Base-by-base conservation (phyloP, 352 stramenopile species). In the Peronosclerospora sorghi region DNA sequence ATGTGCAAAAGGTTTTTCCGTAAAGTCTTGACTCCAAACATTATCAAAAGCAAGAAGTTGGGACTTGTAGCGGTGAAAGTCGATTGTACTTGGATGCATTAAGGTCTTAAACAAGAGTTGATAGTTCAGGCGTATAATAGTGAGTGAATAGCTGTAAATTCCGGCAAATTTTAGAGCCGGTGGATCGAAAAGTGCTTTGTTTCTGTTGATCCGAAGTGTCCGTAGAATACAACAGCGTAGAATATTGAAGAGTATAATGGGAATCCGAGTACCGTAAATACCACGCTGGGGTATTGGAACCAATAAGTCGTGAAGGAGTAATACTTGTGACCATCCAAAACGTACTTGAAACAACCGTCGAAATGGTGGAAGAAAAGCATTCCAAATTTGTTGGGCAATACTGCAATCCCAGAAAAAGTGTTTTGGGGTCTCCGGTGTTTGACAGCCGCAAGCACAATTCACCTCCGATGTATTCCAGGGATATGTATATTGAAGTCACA, bases 401-500 rank as follows among this genome's bases (percentile, higher is more conserved):
- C 29, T 8, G 29, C 30, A 46, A 10, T 46, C 36, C 45, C 37
- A 53, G 7, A 46, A 18, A 13, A 45, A 6, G 30, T 41, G 28
- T 9, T 24, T 8, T 0, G 29, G 28, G 0, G 24, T 36, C 36
- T 46, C 37, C 3, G 30, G 0, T 5, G 21, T 10, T 0, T 8
- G 8, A 19, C 28, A 51, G 2, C 21, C 29, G 12, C 45, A 15
- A 32, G 41, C 26, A 41, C 35, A 51, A 18, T 29, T n/a, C 9
- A 34, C 30, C 1, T 46, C 14, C 1, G 12, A 2, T 9, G 27
- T 35, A 12, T 32, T 29, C 37, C 38, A 47, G 1, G 21, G 9
- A 17, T 41, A 47, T 13, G 46, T 53, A 15, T 32, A 47, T 5
- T 37, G 8, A 32, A 53, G 30, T 10, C 24, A 19, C 23, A 42